phyloP scores from a whole-genome alignment of 768 basidiomycete species.

The Lactarius vividus region DNA sequence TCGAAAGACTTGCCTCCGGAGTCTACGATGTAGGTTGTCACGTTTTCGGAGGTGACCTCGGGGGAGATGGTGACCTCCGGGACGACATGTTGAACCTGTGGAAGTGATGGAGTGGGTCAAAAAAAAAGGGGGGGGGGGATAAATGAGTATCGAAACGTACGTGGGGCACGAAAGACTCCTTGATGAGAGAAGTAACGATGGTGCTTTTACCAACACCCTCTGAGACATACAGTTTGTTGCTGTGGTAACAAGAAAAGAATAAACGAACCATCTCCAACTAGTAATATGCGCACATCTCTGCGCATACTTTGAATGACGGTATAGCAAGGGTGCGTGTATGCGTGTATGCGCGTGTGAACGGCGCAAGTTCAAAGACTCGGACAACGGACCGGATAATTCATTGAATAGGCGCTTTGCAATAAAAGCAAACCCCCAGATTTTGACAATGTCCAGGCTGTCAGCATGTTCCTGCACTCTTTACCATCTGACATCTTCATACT shows the following conservation, averaged over 20 bases:
- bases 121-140: background rate
- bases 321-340: background rate
- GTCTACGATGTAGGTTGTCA: slow-evolving; percentile 97
- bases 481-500: slow-evolving; percentile 25
- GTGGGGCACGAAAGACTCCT: slow-evolving; percentile 89
- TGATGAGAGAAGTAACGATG: slow-evolving; percentile 95
- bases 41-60: slow-evolving; percentile 95
- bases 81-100: slow-evolving; percentile 88
- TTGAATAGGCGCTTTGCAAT: background rate
- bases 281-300: slow-evolving; percentile 89
- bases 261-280: slow-evolving; percentile 86
- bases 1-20: slow-evolving; percentile 71
- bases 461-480: slow-evolving; percentile 14
- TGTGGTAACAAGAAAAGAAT: slow-evolving; percentile 8
- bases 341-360: background rate
- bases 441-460: background rate
- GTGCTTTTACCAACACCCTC: slow-evolving; percentile 98
- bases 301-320: slow-evolving; percentile 52
- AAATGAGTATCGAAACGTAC: slow-evolving; percentile 42
- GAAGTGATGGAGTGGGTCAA: slow-evolving; percentile 6
- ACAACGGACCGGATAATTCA: background rate
- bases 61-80: slow-evolving; percentile 98
- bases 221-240: slow-evolving; percentile 34
- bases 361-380: background rate
- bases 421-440: background rate